A percentile compares a stretch with the other conserved stretches of the same genome.
Conservation (phyloP, 2,329 filamentous ascomycete species). For the Claviceps citrina region DNA sequence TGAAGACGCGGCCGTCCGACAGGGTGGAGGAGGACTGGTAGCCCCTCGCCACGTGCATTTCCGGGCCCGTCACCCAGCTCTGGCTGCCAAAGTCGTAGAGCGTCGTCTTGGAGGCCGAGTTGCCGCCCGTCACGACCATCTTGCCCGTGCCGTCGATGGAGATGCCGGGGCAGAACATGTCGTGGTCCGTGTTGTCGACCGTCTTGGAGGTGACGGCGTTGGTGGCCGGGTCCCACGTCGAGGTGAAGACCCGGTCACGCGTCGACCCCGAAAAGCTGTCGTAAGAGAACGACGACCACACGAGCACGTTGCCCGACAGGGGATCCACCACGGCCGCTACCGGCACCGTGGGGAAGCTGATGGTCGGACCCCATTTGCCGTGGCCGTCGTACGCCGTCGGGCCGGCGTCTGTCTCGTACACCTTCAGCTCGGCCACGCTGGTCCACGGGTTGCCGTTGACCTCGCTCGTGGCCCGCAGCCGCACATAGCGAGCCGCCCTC, state of each 20-base stretch:
- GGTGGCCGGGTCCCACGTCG: conserved; percentile 8
- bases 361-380: conserved; percentile 20
- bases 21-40: conserved; percentile 36
- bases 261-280: conserved; percentile 7
- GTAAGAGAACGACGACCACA: conserved; percentile 7
- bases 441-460: conserved; percentile 16
- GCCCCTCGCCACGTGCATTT: conserved; percentile 31
- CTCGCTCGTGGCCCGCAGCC: conserved; percentile 15
- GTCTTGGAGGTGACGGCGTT: conserved; percentile 13
- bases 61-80: conserved; percentile 22
- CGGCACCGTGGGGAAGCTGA: conserved; percentile 22
- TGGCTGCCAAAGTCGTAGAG: conserved; percentile 27
- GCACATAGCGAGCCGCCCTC: conserved; percentile 15
- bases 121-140: conserved; percentile 39
- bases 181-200: conserved; percentile 28
- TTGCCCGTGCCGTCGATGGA: conserved; percentile 29
- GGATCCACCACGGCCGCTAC: conserved; percentile 9
- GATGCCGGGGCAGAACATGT: conserved; percentile 41
- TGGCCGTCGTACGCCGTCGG: conserved; percentile 9
- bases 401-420: conserved; percentile 14
- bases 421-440: conserved; percentile 18
- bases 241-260: conserved; percentile 8
- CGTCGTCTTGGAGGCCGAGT: conserved; percentile 30
- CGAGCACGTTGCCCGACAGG: conserved; percentile 1
- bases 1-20: conserved; percentile 39